Conservation (phyloP, 495 filamentous ascomycete genomes). For the Platismatia glauca region DNA sequence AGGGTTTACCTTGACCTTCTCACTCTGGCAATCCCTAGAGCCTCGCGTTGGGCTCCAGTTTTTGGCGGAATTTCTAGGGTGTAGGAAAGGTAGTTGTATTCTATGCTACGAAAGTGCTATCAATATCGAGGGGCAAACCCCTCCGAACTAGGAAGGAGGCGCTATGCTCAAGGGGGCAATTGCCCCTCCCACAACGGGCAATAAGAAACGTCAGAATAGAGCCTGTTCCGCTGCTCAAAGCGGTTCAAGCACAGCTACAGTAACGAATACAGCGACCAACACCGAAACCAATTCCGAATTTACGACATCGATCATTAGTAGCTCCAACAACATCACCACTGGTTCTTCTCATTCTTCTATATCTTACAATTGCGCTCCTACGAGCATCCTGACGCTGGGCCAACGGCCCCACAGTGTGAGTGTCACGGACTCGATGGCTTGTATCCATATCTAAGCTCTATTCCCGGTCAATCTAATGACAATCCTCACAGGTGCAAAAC, state of each 20-base stretch:
- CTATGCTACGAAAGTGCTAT: too few species aligned
- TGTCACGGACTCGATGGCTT: slow-evolving; percentile 1
- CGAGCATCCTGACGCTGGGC: slow-evolving; percentile 32
- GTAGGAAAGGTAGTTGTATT: too few species aligned
- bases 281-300: neutral
- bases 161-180: too few species aligned
- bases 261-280: neutral
- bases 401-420: slow-evolving; percentile 22
- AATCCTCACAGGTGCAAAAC: neutral
- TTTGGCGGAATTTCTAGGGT: too few species aligned
- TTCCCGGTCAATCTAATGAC: neutral
- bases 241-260: neutral
- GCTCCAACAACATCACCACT: neutral
- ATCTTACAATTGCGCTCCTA: slow-evolving; percentile 19
- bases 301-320: neutral
- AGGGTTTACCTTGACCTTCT: too few species aligned
- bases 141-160: too few species aligned
- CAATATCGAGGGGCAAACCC: too few species aligned
- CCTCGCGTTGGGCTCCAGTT: too few species aligned
- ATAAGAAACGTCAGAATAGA: slow-evolving; percentile 3
- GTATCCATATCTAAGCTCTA: neutral
- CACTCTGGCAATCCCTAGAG: too few species aligned
- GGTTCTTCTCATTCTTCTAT: neutral
- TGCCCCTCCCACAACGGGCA: too few species aligned
- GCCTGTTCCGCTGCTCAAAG: neutral